Evolutionary conservation across 768 basidiomycete species (phyloP), one percentile per base, ranked within the genome.

Genomic region (Rubroboletus satanas): DNA sequence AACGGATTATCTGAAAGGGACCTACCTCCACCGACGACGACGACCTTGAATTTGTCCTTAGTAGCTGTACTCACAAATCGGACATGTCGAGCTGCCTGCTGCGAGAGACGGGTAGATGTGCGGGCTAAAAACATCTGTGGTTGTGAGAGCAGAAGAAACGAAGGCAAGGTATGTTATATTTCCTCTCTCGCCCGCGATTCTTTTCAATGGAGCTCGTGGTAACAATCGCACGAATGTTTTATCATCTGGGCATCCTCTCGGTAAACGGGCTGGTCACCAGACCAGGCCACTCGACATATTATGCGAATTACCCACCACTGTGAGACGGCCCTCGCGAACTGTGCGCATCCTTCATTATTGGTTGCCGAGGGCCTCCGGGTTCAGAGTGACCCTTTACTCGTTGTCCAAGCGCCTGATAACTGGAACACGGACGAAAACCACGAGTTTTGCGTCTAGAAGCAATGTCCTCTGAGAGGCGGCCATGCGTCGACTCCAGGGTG

Each of bases 21-120:
- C 81, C 61, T 65, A 85, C 96, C 96, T 70, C 80, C 94, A 50
- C 96, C 96, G 21, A 98, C 76, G 39, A 98, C 83, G 28, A 98
- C 73, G 33, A 98, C 77, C 73, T 89, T 94, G 75, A 82, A 91
- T 63, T 84, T 88, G 59, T 80, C 74, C 58, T 74, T 77, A 18
- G 57, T 41, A 33, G 50, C 15, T 15, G 69, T 66, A 48, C 68
- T 72, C 9, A 57, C 65, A 29, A 51, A 61, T 41, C 71, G 63
- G 31, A 55, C 55, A 18, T 53, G 45, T 38, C 55, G 53, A 49
- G 33, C 38, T 32, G 41, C 47, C 33, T 47, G 51, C 26, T 55
- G 51, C 42, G 54, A 39, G 28, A 57, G 36, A 29, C 52, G 39
- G 54, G 35, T 8, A 37, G 38, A 47, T 50, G 60, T 51, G 38